Conservation (phyloP, 2,329 filamentous ascomycete species). For the Aureobasidium sp. region DNA sequence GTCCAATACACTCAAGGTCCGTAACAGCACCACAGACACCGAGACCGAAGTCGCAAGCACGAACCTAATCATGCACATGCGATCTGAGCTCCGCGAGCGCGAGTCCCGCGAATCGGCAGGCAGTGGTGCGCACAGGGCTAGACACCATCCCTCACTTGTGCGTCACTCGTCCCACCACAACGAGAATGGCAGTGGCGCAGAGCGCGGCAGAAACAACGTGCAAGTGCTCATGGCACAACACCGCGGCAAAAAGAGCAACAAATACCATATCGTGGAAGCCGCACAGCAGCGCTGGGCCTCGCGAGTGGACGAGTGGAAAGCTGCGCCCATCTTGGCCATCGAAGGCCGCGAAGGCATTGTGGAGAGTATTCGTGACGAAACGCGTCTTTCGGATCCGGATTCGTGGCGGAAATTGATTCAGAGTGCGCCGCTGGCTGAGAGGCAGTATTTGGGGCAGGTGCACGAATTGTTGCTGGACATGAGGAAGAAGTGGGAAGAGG, state of each 20-base stretch:
- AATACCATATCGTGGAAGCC: constrained; percentile 77
- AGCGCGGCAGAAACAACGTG: constrained; percentile 57
- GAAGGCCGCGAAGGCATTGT: constrained; percentile 82
- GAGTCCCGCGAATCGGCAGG: constrained; percentile 52
- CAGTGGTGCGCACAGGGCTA: constrained; percentile 32
- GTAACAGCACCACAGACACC: constrained; percentile 54
- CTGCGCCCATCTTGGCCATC: constrained; percentile 77
- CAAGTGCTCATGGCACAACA: constrained; percentile 77
- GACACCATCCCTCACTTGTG: constrained; percentile 26
- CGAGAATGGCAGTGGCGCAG: constrained; percentile 36
- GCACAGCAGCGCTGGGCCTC: constrained; percentile 51
- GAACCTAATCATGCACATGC: constrained; percentile 73
- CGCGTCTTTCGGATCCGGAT: constrained; percentile 70
- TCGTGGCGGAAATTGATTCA: constrained; percentile 80
- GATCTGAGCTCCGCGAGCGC: constrained; percentile 72
- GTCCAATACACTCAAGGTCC: constrained; percentile 47
- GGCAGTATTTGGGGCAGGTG: constrained; percentile 75
- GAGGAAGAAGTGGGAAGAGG: constrained; percentile 46
- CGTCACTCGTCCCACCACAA: constrained; percentile 34
- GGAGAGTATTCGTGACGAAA: constrained; percentile 62
- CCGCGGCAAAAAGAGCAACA: constrained; percentile 85
- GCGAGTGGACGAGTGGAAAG: constrained; percentile 62
- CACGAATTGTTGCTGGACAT: constrained; percentile 65
- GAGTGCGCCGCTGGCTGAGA: constrained; percentile 65
- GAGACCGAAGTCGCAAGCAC: constrained; percentile 68